Conservation (phyloP, 495 filamentous ascomycete genomes). For the Elasticomyces elasticus region DNA sequence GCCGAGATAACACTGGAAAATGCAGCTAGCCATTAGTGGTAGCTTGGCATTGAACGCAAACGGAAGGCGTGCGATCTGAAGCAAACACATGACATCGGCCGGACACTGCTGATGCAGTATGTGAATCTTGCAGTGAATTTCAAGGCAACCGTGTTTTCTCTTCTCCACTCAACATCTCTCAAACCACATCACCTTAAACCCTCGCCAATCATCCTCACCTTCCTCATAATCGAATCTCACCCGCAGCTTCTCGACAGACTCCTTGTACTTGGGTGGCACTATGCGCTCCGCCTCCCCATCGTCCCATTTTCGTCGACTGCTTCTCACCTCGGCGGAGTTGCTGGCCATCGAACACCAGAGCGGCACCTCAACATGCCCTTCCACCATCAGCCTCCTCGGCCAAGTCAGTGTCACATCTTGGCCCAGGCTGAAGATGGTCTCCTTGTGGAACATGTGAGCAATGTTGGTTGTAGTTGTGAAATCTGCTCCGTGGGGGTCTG, state of each 20-base stretch:
- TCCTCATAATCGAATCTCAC: not conserved
- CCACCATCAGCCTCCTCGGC: not conserved
- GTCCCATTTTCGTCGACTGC: not conserved
- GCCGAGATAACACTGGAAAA: no score
- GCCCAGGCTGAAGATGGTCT: not conserved
- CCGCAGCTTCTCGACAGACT: not conserved
- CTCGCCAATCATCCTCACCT: not conserved
- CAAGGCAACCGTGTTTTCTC: no score
- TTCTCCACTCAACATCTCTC: no score
- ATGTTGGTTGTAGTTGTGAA: not conserved
- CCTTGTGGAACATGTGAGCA: not conserved
- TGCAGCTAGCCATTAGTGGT: no score
- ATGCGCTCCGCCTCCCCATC: not conserved
- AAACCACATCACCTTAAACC: not conserved
- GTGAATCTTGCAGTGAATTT: no score
- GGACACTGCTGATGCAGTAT: no score
- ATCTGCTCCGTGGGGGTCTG: not conserved
- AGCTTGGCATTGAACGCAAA: no score
- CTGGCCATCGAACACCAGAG: not conserved
- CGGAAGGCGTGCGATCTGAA: no score
- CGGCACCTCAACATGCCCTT: not conserved
- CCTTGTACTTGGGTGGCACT: not conserved
- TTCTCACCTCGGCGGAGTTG: not conserved
- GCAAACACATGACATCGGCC: no score
- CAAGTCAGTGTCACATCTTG: not conserved